Evolutionary conservation across 306 rosid genomes (phyloP).

Genomic region (Citrullus mucosospermus): DNA sequence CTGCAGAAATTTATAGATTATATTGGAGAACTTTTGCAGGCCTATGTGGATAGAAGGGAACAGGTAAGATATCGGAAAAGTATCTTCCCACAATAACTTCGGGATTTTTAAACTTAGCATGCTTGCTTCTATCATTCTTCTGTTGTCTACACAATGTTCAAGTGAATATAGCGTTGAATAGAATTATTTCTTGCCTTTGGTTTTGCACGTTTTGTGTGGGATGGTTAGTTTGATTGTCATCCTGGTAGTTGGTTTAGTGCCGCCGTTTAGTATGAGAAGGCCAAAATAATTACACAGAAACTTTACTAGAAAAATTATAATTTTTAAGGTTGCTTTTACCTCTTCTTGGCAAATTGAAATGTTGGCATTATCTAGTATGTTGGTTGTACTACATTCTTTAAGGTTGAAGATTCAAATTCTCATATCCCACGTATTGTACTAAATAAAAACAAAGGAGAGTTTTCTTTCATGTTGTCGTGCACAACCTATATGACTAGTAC

Average conservation of each 20-base stretch:
- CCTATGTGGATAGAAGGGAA: constrained; percentile 93
- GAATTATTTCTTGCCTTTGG: background rate
- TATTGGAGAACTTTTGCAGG: constrained; percentile 85
- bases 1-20: constrained; percentile 89
- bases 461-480: background rate
- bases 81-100: background rate
- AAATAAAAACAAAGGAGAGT: background rate
- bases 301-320: background rate
- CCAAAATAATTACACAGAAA: background rate
- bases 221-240: background rate
- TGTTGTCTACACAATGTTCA: background rate
- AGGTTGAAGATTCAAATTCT: too few species aligned
- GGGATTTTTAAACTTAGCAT: background rate
- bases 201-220: background rate
- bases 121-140: background rate
- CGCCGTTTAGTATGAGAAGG: background rate
- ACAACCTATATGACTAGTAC: background rate
- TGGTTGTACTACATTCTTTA: background rate
- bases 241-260: background rate
- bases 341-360: background rate
- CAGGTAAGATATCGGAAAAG: constrained; percentile 50
- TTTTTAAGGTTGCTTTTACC: background rate
- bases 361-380: background rate
- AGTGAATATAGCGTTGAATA: background rate
- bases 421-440: too few species aligned